These are phyloP conservation scores for Leptosphaerulina australis DNA, from an alignment of 2,329 filamentous ascomycete genomes.

Conservation along the genomic window DNA sequence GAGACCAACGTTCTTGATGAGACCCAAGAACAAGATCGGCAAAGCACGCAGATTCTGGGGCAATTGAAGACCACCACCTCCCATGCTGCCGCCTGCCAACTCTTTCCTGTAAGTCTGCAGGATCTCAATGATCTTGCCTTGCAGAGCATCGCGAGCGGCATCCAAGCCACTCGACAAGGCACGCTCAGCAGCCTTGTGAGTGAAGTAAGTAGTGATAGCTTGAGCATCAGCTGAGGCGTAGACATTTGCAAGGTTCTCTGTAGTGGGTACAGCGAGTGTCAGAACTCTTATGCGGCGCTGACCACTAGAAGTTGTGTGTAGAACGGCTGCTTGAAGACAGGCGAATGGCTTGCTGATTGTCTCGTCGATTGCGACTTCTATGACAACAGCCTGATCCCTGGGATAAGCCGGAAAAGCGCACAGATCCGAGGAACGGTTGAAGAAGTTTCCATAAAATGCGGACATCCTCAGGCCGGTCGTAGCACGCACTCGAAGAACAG, in stretches of 20 bases:
- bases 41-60: slow-evolving; percentile 88
- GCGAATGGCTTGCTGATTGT: slow-evolving; percentile 88
- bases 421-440: slow-evolving; percentile 96
- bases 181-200: slow-evolving; percentile 95
- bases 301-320: slow-evolving; percentile 97
- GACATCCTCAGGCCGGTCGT: slow-evolving; percentile 95
- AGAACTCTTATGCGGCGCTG: slow-evolving; percentile 94
- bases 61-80: slow-evolving; percentile 88
- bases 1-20: slow-evolving; percentile 84
- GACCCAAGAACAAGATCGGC: slow-evolving; percentile 85
- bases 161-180: slow-evolving; percentile 85
- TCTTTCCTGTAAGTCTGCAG: slow-evolving; percentile 97
- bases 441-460: slow-evolving; percentile 99
- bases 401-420: slow-evolving; percentile 98
- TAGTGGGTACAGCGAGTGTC: slow-evolving; percentile 91
- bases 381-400: slow-evolving; percentile 94
- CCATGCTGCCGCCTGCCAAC: slow-evolving; percentile 92
- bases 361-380: slow-evolving; percentile 98
- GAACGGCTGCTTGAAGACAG: slow-evolving; percentile 81
- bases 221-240: slow-evolving; percentile 95
- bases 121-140: slow-evolving; percentile 89
- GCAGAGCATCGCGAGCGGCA: slow-evolving; percentile 85
- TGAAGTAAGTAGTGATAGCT: slow-evolving; percentile 92
- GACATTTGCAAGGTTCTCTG: slow-evolving; percentile 84
- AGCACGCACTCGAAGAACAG: slow-evolving; percentile 91